A percentile compares a stretch with the other conserved stretches of the same genome.
phyloP scores from a whole-genome alignment of 2,329 filamentous ascomycete genomes.

The Acrocalymma vagum region DNA sequence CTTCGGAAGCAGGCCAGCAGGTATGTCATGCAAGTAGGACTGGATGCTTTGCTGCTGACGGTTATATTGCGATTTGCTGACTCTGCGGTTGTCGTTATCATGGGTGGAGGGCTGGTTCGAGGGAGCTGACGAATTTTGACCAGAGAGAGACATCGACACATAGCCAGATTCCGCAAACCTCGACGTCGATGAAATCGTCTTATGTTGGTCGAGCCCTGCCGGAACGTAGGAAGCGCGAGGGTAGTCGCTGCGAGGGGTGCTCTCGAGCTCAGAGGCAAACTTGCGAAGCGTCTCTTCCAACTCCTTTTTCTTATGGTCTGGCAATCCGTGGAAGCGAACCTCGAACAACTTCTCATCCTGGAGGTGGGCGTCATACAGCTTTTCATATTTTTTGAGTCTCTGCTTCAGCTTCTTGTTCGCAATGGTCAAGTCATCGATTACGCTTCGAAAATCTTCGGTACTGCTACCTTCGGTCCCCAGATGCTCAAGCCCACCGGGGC shows the following conservation, averaged over 20 bases:
- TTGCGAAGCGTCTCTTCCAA: conserved; percentile 76
- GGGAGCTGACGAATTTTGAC: conserved; percentile 52
- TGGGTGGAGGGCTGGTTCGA: conserved; percentile 34
- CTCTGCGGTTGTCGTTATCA: conserved; percentile 34
- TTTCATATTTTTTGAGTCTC: conserved; percentile 75
- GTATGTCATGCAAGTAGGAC: conserved; percentile 76
- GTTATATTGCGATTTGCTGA: conserved; percentile 41
- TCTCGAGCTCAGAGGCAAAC: conserved; percentile 72
- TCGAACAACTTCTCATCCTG: conserved; percentile 83
- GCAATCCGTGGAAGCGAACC: conserved; percentile 78
- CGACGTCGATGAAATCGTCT: conserved; percentile 66
- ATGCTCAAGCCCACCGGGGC: conserved; percentile 50
- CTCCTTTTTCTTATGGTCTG: conserved; percentile 76
- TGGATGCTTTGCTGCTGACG: conserved; percentile 65
- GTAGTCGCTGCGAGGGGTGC: conserved; percentile 31
- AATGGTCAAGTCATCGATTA: conserved; percentile 87
- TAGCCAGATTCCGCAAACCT: conserved; percentile 64
- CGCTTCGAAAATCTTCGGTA: conserved; percentile 78
- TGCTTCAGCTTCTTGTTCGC: conserved; percentile 83
- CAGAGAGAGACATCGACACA: conserved; percentile 66
- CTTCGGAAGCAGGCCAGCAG: conserved; percentile 71
- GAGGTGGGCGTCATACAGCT: conserved; percentile 70
- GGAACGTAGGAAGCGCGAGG: conserved; percentile 46
- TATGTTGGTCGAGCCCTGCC: conserved; percentile 64
- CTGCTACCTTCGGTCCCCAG: conserved; percentile 62